Base-by-base conservation (phyloP, 345 rosid genomes). In the Syzygium jambos region DNA sequence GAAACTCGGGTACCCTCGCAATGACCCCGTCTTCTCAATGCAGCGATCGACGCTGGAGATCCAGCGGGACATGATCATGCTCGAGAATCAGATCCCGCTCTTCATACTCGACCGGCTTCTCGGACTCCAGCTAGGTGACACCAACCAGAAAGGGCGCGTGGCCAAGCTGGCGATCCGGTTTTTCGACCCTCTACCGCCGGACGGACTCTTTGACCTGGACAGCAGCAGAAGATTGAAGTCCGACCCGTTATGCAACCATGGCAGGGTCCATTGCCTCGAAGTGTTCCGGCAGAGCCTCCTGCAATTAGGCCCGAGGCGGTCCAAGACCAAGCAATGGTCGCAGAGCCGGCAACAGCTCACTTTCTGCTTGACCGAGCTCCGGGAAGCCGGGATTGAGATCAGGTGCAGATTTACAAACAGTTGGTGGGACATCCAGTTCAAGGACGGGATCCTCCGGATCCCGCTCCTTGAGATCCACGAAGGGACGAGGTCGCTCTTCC, bases 51-150 rank as follows among this genome's bases (percentile, higher is more conserved):
- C 95, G 97, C 98, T 94, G 88, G 91, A 95, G 9, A 97, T 96
- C 86, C 98, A 94, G 87, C 86, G 95, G 85, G 98, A 97, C 88
- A 97, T 96, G 98, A 92, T 94, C 87, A 96, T 97, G 98, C 86
- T 97, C 17, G 98, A 96, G 90, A 97, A 96, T 51, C 98, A 95
- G 89, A 90, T 95, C 88, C 98, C 99, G 1, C 88, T 97, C 22
- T 97, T 96, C 34, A 82, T 94, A 52, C 95, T 95, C 17, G 95
- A 97, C 88, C 90, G 90, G 77, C 91, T 97, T 11, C 51, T 95
- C 53, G 95, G 94, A 41, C 89, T 93, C 85, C 95, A 97, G 88
- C 87, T 93, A 1, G 94, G 93, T n/a, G 63, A 90, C 77, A 92
- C 93, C 9, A 91, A 89, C 78, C 94, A 89, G 90, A 93, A 91